Base-by-base conservation (phyloP, 257 asterid species). In the Solanum gracilifrons region DNA sequence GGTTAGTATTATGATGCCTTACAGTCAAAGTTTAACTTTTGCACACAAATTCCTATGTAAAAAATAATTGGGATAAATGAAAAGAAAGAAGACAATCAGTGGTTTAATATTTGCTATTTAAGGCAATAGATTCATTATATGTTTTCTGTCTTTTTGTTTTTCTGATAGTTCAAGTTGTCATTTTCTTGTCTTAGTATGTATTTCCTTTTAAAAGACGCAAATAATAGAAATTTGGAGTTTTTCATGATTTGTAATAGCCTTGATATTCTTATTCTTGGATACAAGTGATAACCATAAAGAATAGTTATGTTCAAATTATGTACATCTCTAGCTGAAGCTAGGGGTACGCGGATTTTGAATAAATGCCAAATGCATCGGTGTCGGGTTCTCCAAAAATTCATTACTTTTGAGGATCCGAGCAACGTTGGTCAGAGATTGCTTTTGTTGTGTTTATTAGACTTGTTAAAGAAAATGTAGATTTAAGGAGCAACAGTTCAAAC, bases 1-100 rank as follows among this genome's bases (percentile, higher is more conserved):
- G 99, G 99, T 96, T 89, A 68, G 93, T 89, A 77, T 80, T 73
- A 87, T 41, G 85, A 87, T 41, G 85, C 87, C 72, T 86, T 27
- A 37, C 83, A 58, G 83, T 80, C 60, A 29, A 35, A 86, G 16
- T 43, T 75, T 84, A 36, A 31, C 43, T 37, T 85, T 87, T 83
- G 64, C 91, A 87, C 80, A 12, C 73, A 85, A 84, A 85, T 36
- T 74, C 31, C 51, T 35, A 74, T 74, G 31, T 8, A 36, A 36
- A 74, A 74, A 21, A 74, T 23, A 21, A 15, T 21, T 74, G 10
- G 31, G 9, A 6, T 74, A 74, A 74, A 21, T 37, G 23, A 3
- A 37, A 15, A 32, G 20, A 76, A 12, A 46, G 23, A 46, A 80
- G 27, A 46, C 15, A 16, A 16, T 46, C 68, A 46, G 41, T 80